Percentiles rank a stretch among this genome's conserved stretches.
phyloP scores from a whole-genome alignment of 805 yeast genomes.

The Lipomyces orientalis region DNA sequence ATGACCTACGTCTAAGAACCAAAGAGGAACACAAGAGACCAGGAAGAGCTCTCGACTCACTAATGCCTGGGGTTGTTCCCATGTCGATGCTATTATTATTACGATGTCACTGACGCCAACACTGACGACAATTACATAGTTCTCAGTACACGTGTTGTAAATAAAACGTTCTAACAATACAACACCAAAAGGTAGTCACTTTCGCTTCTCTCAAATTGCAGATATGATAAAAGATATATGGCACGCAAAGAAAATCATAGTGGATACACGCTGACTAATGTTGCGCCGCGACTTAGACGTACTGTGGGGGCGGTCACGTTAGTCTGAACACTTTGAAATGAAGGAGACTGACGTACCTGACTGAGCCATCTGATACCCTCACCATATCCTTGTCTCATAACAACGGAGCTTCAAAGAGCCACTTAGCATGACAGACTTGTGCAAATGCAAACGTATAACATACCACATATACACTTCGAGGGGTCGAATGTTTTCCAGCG shows the following conservation, averaged over 20 bases:
- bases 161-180: not conserved
- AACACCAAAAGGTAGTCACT: not conserved
- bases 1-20: not conserved
- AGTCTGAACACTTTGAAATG: not conserved
- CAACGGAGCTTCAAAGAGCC: conserved; percentile 64
- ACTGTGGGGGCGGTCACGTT: conserved; percentile 11
- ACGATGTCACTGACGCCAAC: not conserved
- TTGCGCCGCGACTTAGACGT: conserved; percentile 21
- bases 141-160: not conserved
- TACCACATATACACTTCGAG: conserved; percentile 92
- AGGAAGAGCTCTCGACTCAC: not conserved
- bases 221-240: not conserved
- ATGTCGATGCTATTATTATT: not conserved
- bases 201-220: not conserved
- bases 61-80: not conserved
- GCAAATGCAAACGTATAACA: not conserved
- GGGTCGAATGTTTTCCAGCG: conserved; percentile 78
- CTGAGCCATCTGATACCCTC: conserved; percentile 99
- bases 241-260: not conserved
- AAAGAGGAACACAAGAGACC: not conserved
- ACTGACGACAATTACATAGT: conserved; percentile 1
- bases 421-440: not conserved
- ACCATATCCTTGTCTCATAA: conserved; percentile 98
- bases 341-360: conserved; percentile 50
- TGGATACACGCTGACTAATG: not conserved